Percentiles rank a stretch among this genome's conserved stretches.
Conservation (phyloP, 352 stramenopile species). For the Pythium sp. region DNA sequence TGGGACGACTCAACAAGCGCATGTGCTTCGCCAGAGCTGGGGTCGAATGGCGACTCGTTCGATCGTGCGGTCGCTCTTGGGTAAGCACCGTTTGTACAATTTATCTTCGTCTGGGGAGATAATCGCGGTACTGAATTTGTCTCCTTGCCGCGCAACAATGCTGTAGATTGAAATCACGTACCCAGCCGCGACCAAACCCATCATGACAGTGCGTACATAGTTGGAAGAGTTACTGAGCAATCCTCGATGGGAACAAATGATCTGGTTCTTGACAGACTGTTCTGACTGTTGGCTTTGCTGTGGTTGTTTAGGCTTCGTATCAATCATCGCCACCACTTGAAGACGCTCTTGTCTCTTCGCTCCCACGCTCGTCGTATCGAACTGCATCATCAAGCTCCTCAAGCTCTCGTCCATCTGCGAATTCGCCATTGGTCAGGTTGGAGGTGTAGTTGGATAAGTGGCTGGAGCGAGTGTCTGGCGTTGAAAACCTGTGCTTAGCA, state of each 20-base stretch:
- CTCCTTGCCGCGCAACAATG: background rate
- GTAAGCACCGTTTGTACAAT: constrained; percentile 15
- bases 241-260: too few species aligned
- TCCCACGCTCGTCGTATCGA: background rate
- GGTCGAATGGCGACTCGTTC: constrained; percentile 60
- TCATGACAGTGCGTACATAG: background rate
- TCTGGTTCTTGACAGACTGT: too few species aligned
- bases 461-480: background rate
- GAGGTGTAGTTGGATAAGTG: background rate
- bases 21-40: constrained; percentile 52
- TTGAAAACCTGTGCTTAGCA: background rate
- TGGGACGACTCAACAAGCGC: constrained; percentile 57
- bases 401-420: constrained; percentile 6
- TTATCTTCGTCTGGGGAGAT: background rate
- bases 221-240: too few species aligned
- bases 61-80: constrained; percentile 60
- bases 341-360: background rate
- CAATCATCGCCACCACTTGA: constrained; percentile 8
- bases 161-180: constrained; percentile 64
- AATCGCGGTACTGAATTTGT: too few species aligned
- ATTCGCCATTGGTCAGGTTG: constrained; percentile 9
- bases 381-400: background rate
- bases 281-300: background rate
- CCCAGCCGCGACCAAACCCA: constrained; percentile 29
- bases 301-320: constrained; percentile 5